Base-by-base conservation (phyloP, 768 basidiomycete species). In the Amanita exitialis region DNA sequence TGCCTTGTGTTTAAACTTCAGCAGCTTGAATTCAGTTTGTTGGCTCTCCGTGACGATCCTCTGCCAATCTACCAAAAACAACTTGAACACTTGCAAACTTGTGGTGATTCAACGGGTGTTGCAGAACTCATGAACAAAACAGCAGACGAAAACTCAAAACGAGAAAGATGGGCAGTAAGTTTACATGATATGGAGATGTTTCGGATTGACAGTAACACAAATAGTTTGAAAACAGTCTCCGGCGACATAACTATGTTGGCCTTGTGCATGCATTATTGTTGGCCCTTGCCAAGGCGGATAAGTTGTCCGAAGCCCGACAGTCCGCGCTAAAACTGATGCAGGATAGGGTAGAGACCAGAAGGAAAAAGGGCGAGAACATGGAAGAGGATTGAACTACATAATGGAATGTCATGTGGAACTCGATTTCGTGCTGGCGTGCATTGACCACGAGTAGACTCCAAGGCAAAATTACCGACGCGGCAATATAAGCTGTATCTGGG, bases 11-110 rank as follows among this genome's bases (percentile, higher is more conserved):
- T 16, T 44, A 35, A 23, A 51, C 50, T 6, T 27, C 36, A 34
- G 30, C 53, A 94, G 91, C 74, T 95, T 48, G 90, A 94, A 62
- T 97, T 97, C 72, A 93, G 86, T 65, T 78, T 97, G 32, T 79
- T 96, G 32, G 91, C 90, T 5, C 70, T 99, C 39, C 83, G 86
- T 49, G 82, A 86, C 38, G 87, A 91, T 62, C 86, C 90, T 27
- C 58, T 96, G 21, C 87, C 87, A 10, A 59, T 65, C 4, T 74
- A 97, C 20, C 76, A 81, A 62, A 61, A 71, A 20, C 79, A 83
- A 45, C 64, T 92, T 20, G 65, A 73, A 46, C 68, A 65, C 54
- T 66, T 67, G 47, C 81, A 76, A 61, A 63, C 59, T 54, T 63
- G 67, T 51, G 66, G 74, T 53, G 57, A 74, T 58, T 62, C 64